Percentiles rank a stretch among this genome's conserved stretches.
These are phyloP conservation scores for Gossypium lobatum DNA, from an alignment of 441 rosid species.

Conservation along the genomic window DNA sequence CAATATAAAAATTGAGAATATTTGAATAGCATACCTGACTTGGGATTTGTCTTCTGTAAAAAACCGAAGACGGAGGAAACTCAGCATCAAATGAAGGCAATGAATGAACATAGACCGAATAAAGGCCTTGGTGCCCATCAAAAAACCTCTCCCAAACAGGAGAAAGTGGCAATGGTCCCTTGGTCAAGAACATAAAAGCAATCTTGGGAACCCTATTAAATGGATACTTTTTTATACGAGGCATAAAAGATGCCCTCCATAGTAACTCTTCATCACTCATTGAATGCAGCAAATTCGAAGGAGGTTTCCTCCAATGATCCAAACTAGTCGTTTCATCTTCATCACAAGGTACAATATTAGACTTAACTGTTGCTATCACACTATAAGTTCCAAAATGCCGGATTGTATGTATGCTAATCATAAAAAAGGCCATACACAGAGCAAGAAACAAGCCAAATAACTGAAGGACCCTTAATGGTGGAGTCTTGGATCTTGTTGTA, in stretches of 20 bases:
- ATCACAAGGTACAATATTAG: slow-evolving; percentile 45
- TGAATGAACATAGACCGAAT: slow-evolving; percentile 78
- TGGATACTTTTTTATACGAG: slow-evolving; percentile 56
- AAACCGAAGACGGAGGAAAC: slow-evolving; percentile 57
- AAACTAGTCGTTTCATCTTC: slow-evolving; percentile 31
- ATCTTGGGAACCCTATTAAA: slow-evolving; percentile 70
- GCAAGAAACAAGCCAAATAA: slow-evolving; percentile 50
- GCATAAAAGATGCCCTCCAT: slow-evolving; percentile 85
- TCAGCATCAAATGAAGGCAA: slow-evolving; percentile 54
- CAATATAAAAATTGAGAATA: not conserved
- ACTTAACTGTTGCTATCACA: slow-evolving; percentile 40
- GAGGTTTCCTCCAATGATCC: slow-evolving; percentile 59
- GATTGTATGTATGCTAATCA: slow-evolving; percentile 61
- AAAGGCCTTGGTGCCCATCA: slow-evolving; percentile 57
- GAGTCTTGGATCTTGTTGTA: slow-evolving; percentile 34
- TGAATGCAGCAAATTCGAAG: slow-evolving; percentile 46
- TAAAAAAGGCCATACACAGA: slow-evolving; percentile 47
- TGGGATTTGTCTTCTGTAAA: slow-evolving; percentile 67
- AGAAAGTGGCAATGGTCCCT: slow-evolving; percentile 86
- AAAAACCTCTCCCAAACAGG: slow-evolving; percentile 90
- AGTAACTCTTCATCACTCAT: slow-evolving; percentile 76
- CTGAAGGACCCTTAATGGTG: slow-evolving; percentile 47
- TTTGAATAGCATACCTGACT: slow-evolving; percentile 53
- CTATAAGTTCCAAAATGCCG: slow-evolving; percentile 51
- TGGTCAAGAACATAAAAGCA: slow-evolving; percentile 93